phyloP scores from a whole-genome alignment of 1,284 basidiomycete genomes.

The Apiotrichum mycotoxinovorans region DNA sequence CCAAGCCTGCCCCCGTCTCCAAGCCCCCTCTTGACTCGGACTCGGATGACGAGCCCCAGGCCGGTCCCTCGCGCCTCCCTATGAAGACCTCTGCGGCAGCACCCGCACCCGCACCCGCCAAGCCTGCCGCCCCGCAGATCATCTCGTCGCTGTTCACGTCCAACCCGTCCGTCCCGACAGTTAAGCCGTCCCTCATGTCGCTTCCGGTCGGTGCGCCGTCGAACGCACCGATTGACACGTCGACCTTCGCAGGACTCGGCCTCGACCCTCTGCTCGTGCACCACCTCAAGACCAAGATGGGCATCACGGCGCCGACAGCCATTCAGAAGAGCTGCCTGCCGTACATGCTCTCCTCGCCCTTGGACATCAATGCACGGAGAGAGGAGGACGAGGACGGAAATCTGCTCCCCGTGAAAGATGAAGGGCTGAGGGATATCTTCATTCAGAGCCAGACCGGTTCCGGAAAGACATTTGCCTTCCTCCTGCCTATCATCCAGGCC shows the following conservation, averaged over 20 bases:
- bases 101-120: conserved; percentile 6
- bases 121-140: conserved; percentile 56
- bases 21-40: neutral
- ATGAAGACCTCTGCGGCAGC: neutral
- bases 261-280: conserved; percentile 75
- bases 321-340: conserved; percentile 83
- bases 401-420: neutral
- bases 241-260: conserved; percentile 69
- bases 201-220: conserved; percentile 58
- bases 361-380: conserved; percentile 35
- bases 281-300: conserved; percentile 78
- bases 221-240: conserved; percentile 78
- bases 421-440: conserved; percentile 70
- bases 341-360: conserved; percentile 57
- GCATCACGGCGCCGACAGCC: conserved; percentile 79
- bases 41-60: conserved; percentile 13
- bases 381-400: conserved; percentile 20
- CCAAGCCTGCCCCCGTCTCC: neutral
- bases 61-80: conserved; percentile 22
- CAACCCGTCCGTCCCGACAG: conserved; percentile 32
- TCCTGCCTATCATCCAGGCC: conserved; percentile 93
- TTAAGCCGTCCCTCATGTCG: conserved; percentile 1
- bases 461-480: conserved; percentile 92
- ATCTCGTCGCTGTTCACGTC: conserved; percentile 90
- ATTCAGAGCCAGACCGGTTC: conserved; percentile 98